Evolutionary conservation across 257 asterid species (phyloP).

Genomic region (Przewalskia tangutica): DNA sequence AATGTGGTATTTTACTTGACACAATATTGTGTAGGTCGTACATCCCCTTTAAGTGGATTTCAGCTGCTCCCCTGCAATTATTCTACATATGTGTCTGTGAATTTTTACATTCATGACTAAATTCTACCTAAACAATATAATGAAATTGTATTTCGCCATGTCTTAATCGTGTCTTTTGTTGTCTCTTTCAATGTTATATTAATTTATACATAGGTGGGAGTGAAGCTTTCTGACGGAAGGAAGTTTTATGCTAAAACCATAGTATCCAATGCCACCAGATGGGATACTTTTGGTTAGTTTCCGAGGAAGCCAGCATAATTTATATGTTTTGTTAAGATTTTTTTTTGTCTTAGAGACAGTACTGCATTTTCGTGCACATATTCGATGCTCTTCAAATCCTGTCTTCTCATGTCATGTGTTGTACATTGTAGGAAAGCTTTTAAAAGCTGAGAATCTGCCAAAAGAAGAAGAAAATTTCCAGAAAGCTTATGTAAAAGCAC

Average conservation of each 20-base stretch:
- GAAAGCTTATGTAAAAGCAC: conserved; percentile 89
- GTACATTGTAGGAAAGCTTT: conserved; percentile 56
- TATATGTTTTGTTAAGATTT: neutral
- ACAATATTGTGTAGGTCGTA: neutral
- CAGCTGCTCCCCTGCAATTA: neutral
- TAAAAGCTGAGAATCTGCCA: conserved; percentile 65
- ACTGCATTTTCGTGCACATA: neutral
- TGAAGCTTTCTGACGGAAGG: conserved; percentile 81
- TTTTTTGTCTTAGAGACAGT: neutral
- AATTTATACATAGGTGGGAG: conserved; percentile 61
- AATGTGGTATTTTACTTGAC: neutral
- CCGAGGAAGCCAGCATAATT: neutral
- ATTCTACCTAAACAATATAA: neutral
- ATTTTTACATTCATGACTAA: neutral
- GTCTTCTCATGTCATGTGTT: conserved; percentile 3
- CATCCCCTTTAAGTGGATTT: neutral
- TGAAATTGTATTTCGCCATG: neutral
- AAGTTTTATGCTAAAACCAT: conserved; percentile 73
- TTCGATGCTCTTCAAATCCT: neutral
- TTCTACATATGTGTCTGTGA: neutral
- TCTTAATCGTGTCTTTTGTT: neutral
- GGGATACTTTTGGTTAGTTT: conserved; percentile 95
- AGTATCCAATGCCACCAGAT: conserved; percentile 94
- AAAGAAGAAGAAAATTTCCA: conserved; percentile 88
- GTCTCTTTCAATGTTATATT: neutral